A percentile compares a stretch with the other conserved stretches of the same genome.
phyloP scores from a whole-genome alignment of 345 rosid genomes.

The Brassica incana region DNA sequence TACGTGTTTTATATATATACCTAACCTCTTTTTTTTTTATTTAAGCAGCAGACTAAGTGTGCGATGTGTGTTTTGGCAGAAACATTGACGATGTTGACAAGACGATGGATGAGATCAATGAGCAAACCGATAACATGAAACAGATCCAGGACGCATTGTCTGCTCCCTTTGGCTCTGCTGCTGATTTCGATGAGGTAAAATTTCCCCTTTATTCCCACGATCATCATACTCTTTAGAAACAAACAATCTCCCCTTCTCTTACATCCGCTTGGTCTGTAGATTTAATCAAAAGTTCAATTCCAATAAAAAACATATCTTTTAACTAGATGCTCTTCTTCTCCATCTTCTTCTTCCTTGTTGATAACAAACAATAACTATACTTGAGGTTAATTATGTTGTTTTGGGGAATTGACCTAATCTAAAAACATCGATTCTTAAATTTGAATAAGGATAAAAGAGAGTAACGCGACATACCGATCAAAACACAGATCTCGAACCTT shows the following conservation, averaged over 20 bases:
- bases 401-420: too few relatives aligned
- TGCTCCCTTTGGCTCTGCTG: too few relatives aligned
- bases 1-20: conserved; percentile 37
- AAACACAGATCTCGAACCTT: too few relatives aligned
- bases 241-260: too few relatives aligned
- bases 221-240: too few relatives aligned
- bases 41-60: background rate
- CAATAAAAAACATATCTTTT: background rate
- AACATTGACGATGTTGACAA: conserved; percentile 91
- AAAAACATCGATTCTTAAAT: too few relatives aligned
- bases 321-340: background rate
- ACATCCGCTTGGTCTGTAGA: background rate
- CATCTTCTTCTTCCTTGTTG: background rate
- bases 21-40: background rate
- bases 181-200: too few relatives aligned
- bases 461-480: too few relatives aligned
- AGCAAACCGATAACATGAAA: conserved; percentile 89
- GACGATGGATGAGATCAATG: conserved; percentile 90
- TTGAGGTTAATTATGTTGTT: too few relatives aligned
- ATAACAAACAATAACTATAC: too few relatives aligned
- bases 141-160: conserved; percentile 80
- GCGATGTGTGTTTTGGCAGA: conserved; percentile 36
- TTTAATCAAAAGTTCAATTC: background rate
- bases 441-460: too few relatives aligned
- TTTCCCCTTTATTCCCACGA: too few relatives aligned